Base-by-base conservation (phyloP, 805 yeast species). In the Metschnikowia koreensis region DNA sequence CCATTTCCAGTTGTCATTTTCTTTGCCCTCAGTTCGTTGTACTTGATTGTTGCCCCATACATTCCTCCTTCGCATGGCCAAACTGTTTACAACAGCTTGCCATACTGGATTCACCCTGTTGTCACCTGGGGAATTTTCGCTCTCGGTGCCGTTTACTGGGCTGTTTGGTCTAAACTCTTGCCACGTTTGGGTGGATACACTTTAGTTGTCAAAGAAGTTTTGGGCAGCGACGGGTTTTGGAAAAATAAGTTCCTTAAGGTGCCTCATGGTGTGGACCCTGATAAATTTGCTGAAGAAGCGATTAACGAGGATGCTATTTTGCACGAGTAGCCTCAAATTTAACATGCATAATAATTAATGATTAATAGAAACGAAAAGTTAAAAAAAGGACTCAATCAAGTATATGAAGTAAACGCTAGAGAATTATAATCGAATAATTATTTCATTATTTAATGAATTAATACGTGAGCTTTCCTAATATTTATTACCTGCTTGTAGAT, bases 101-200 rank as follows among this genome's bases (percentile, higher is more conserved):
- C 96, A 29, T 88, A 88, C 71, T 88, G 82, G 77, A 76, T 84
- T 51, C 92, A 87, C 66, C 84, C 90, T 64, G 94, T 87, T 46
- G 89, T 86, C n/a, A 84, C 91, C 11, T 80, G 90, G 83, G 91
- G 86, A 57, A 75, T 88, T 43, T 84, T 85, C 60, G 86, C 76
- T 12, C 65, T 83, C 45, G 93, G 89, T 56, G 80, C 77, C 37
- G 58, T 77, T 0, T 88, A 87, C 71, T 88, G 90, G 86, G 52
- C 83, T 8, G 62, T 83, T 15, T 84, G 89, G 87, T 75, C 83
- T 40, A 69, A 69, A 52, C 46, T 84, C 1, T 66, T 85, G 58
- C 96, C 96, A 41, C 63, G 60, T 50, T 70, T 61, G 27, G 81
- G 82, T 36, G 76, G 78, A 8, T 84, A 84, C 70, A 69, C 69